Evolutionary conservation across 129 eudicot genomes (phyloP), one percentile per base, ranked within the genome.

Genomic region (Ambrosia trifida): DNA sequence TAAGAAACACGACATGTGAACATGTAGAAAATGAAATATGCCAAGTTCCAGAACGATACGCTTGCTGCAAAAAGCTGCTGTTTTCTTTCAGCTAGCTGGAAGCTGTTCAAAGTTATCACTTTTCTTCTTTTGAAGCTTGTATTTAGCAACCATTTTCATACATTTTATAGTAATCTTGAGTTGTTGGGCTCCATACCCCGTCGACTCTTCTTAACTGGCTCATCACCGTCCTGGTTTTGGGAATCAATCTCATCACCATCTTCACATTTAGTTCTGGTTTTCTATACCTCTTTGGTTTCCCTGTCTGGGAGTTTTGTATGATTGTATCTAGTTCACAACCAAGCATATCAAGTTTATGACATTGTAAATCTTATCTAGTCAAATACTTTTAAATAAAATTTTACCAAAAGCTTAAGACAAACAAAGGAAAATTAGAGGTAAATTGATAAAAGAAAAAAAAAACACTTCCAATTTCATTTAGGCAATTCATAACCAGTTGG

Each of bases 111-210:
- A 78, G 54, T 95, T 97, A 62, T 90, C 99, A 81, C 46, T 86
- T 81, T 88, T 95, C 86, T 95, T 95, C 88, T 95, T 95, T 57
- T 85, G 89, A 58, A 74, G 71, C 80, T 90, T 95, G 91, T 87
- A 95, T 70, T 95, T 96, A 54, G 99, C 99, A 76, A 84, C 83
- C 88, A 90, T 87, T 73, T 86, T 90, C 96, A 90, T 95, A 60
- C 99, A 97, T 81, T 95, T 97, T 77, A 95, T 88, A 35, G 93
- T 83, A 61, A 95, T 85, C 75, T 91, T 88, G 19, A 97, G 99
- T 80, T 89, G 99, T 79, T 89, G 99, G 24, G 99, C 97, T 46
- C 99, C 97, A 79, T 97, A 95, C 97, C 99, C 49, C 99, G 96
- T 69, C 97, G 81, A 31, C 83, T 76, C 83, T 89, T 95, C 80